Conservation (phyloP, 129 eudicot species). For the Lonicera japonica region DNA sequence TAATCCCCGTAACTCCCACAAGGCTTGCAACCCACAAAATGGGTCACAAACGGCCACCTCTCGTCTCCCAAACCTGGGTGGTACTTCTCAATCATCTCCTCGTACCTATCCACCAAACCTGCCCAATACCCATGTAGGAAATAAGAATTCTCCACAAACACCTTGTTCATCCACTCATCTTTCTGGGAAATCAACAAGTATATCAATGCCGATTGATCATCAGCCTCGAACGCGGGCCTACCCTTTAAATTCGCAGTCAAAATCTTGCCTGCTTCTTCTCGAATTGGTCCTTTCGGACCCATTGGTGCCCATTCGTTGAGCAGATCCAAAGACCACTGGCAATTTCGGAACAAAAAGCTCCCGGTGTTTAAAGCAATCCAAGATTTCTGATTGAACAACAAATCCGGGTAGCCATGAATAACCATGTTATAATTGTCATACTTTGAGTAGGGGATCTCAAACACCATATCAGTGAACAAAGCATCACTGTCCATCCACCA, state of each 20-base stretch:
- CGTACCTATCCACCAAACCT: constrained; percentile 81
- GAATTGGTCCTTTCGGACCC: constrained; percentile 90
- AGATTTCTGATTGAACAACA: constrained; percentile 69
- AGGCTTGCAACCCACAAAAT: constrained; percentile 96
- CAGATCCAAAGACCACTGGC: constrained; percentile 95
- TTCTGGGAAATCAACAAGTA: constrained; percentile 59
- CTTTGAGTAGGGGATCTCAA: constrained; percentile 59
- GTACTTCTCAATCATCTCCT: constrained; percentile 82
- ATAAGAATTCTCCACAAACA: constrained; percentile 72
- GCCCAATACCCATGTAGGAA: constrained; percentile 94
- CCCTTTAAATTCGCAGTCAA: constrained; percentile 85
- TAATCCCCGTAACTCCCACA: constrained; percentile 95
- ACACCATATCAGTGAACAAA: constrained; percentile 87
- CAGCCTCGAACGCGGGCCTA: constrained; percentile 89
- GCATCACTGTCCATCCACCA: constrained; percentile 99
- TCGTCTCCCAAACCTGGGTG: constrained; percentile 93
- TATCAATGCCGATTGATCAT: constrained; percentile 92
- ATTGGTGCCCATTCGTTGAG: constrained; percentile 91
- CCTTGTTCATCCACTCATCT: constrained; percentile 66
- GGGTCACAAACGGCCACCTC: constrained; percentile 97
- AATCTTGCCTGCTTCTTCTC: constrained; percentile 86
- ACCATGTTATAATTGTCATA: constrained; percentile 62
- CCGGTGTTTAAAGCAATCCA: constrained; percentile 96
- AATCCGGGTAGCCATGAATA: constrained; percentile 85
- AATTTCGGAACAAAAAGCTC: constrained; percentile 75